A percentile compares a stretch with the other conserved stretches of the same genome.
Conservation (phyloP, 371 early-diverging fungal species). For the Rhizopus stolonifer region DNA sequence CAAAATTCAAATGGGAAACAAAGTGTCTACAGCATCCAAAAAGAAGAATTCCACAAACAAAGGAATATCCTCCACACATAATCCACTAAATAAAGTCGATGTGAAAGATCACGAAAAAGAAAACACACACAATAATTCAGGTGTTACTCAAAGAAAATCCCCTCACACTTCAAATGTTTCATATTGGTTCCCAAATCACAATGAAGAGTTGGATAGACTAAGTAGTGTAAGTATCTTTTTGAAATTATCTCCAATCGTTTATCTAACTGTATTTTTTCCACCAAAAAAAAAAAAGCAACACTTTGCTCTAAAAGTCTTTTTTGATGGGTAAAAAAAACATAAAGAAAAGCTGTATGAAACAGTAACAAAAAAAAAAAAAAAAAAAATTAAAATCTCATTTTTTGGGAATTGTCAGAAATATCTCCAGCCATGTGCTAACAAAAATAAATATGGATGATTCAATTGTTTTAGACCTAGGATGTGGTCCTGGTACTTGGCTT, state of each 20-base stretch:
- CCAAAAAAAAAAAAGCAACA: slow-evolving; percentile 22
- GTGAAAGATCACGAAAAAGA: not conserved
- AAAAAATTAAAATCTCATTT: not conserved
- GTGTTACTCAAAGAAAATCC: slow-evolving; percentile 12
- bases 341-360: not conserved
- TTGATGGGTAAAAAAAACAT: slow-evolving; percentile 23
- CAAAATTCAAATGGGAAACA: not conserved
- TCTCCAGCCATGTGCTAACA: slow-evolving; percentile 1
- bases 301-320: slow-evolving; percentile 33
- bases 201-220: slow-evolving; percentile 43
- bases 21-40: not conserved
- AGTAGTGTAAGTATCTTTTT: slow-evolving; percentile 30
- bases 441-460: slow-evolving; percentile 5
- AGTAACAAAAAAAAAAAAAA: too few species aligned
- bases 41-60: not conserved
- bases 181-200: slow-evolving; percentile 47
- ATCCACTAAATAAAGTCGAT: not conserved
- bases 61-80: not conserved
- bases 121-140: slow-evolving; percentile 2
- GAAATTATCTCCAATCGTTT: slow-evolving; percentile 9
- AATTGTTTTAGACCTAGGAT: slow-evolving; percentile 48
- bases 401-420: slow-evolving; percentile 13
- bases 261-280: not conserved
- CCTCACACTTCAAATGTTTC: slow-evolving; percentile 24
- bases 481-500: slow-evolving; percentile 60